Evolutionary conservation across 371 early-diverging fungal genomes (phyloP).

Genomic region (Mucor racemosus): DNA sequence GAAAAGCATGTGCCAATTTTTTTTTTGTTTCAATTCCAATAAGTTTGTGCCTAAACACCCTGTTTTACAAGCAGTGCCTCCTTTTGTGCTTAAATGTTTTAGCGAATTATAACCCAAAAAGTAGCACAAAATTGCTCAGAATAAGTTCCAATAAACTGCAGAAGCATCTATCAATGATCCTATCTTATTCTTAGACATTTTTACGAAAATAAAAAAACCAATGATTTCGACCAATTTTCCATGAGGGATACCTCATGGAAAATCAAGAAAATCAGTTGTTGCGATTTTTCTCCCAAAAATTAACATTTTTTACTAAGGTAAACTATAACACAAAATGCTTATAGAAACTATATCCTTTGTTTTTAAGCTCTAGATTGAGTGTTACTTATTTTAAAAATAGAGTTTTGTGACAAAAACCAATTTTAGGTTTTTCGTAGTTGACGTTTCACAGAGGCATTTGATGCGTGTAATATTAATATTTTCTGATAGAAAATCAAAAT

Average conservation of each 20-base stretch:
- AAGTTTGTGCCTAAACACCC: no score
- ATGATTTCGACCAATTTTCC: not conserved
- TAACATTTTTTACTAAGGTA: not conserved
- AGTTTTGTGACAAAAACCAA: not conserved
- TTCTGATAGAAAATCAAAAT: not conserved
- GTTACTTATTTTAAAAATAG: not conserved
- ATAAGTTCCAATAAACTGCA: not conserved
- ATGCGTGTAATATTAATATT: not conserved
- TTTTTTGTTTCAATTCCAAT: no score
- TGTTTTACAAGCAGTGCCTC: no score
- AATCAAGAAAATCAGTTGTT: not conserved
- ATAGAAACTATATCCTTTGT: not conserved
- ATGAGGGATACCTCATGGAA: not conserved
- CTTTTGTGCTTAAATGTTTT: not conserved
- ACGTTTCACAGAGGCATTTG: not conserved
- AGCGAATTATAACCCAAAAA: no score
- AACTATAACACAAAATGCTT: not conserved
- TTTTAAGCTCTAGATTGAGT: not conserved
- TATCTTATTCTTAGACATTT: not conserved
- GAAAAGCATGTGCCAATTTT: no score
- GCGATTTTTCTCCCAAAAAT: not conserved
- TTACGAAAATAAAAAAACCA: not conserved
- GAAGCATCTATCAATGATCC: not conserved
- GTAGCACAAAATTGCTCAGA: not conserved
- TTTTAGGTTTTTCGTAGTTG: not conserved